Conservation (phyloP, 1,284 basidiomycete species). For the Ustilago bromivora region DNA sequence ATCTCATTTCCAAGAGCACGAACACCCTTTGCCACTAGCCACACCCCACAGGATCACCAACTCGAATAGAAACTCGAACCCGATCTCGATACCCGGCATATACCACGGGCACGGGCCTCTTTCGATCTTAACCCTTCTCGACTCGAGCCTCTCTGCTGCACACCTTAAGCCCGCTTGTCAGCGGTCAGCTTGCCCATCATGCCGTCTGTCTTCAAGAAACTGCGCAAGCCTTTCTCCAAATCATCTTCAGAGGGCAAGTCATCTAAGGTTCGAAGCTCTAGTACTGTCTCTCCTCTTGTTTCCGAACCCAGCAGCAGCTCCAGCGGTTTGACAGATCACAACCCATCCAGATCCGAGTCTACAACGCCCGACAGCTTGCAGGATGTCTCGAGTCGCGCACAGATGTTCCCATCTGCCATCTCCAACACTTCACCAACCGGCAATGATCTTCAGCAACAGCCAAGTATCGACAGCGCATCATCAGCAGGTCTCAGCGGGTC, state of each 20-base stretch:
- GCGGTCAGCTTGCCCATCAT: conserved; percentile 8
- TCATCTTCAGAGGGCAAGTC: conserved; percentile 14
- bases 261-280: conserved; percentile 13
- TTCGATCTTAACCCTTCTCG: background rate
- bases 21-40: background rate
- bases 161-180: background rate
- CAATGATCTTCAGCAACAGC: conserved; percentile 12
- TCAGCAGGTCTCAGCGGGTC: background rate
- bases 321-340: background rate
- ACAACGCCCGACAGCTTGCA: conserved; percentile 10
- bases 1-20: background rate
- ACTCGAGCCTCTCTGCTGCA: background rate
- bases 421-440: conserved; percentile 1
- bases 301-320: background rate
- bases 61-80: background rate
- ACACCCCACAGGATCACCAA: background rate
- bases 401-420: conserved; percentile 11
- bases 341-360: background rate
- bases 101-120: background rate
- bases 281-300: background rate
- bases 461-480: conserved; percentile 8
- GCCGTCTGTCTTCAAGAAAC: conserved; percentile 39
- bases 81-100: background rate
- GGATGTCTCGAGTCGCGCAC: conserved; percentile 7
- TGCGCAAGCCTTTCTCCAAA: conserved; percentile 30